phyloP scores from a whole-genome alignment of 2,329 filamentous ascomycete genomes.

The Fusarium nygamai region DNA sequence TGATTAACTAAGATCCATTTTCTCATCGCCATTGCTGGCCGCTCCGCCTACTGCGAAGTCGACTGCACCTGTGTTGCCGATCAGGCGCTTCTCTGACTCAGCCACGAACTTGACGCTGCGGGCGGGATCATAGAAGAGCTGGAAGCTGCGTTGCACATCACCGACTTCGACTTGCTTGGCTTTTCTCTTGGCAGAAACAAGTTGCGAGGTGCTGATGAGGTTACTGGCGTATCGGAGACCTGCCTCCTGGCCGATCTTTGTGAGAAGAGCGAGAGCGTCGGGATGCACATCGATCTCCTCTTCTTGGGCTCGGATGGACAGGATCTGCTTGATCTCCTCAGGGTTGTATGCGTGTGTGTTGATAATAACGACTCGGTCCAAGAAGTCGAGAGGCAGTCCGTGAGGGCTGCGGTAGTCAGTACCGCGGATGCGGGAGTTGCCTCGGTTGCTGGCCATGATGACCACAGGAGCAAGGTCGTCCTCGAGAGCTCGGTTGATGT shows the following conservation, averaged over 20 bases:
- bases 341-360: constrained; percentile 85
- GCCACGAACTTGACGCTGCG: constrained; percentile 91
- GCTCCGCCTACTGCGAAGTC: constrained; percentile 64
- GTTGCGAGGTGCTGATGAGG: constrained; percentile 92
- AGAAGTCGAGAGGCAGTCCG: constrained; percentile 92
- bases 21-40: constrained; percentile 53
- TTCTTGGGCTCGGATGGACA: constrained; percentile 91
- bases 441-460: constrained; percentile 99
- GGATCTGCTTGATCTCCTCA: constrained; percentile 91
- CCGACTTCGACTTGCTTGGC: constrained; percentile 84
- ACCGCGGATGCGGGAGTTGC: constrained; percentile 88
- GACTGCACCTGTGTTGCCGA: constrained; percentile 85
- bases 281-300: constrained; percentile 93
- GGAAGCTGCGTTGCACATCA: constrained; percentile 93
- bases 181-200: constrained; percentile 86
- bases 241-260: constrained; percentile 94
- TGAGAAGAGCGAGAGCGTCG: constrained; percentile 90
- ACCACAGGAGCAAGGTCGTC: constrained; percentile 95
- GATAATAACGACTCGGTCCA: constrained; percentile 96
- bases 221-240: constrained; percentile 97
- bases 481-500: constrained; percentile 96
- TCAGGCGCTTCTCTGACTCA: constrained; percentile 91
- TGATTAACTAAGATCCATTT: constrained; percentile 57
- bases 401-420: constrained; percentile 95
- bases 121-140: constrained; percentile 89